Evolutionary conservation across 768 basidiomycete genomes (phyloP).

Genomic region (Arthromyces matolae): DNA sequence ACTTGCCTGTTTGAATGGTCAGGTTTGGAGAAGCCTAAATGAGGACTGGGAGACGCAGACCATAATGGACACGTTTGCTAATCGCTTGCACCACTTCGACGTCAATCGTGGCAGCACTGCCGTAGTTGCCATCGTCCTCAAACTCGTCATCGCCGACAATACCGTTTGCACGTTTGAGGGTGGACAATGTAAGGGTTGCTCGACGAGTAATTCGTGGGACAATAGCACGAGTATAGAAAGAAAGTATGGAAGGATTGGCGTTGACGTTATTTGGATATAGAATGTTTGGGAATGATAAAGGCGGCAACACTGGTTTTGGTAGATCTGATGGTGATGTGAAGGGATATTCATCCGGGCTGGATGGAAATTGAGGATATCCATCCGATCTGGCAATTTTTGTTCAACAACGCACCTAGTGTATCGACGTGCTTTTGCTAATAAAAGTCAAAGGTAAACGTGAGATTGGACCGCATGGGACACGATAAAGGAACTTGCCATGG

Average conservation of each 20-base stretch:
- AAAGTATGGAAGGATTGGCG: conserved; percentile 80
- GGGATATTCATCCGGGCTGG: conserved; percentile 96
- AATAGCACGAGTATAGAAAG: conserved; percentile 85
- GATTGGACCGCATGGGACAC: neutral
- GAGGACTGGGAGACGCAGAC: conserved; percentile 35
- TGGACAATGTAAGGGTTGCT: conserved; percentile 64
- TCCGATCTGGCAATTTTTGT: neutral
- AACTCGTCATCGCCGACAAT: conserved; percentile 64
- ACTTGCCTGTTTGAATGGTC: conserved; percentile 69
- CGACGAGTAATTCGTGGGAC: conserved; percentile 84
- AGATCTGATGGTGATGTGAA: conserved; percentile 84
- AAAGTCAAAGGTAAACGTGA: conserved; percentile 1
- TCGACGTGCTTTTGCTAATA: conserved; percentile 84
- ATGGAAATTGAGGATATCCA: conserved; percentile 1
- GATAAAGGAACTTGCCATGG: conserved; percentile 66
- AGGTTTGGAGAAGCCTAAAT: neutral
- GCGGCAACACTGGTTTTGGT: conserved; percentile 76
- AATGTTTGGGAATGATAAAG: conserved; percentile 70
- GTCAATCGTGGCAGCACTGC: conserved; percentile 91
- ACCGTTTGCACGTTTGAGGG: conserved; percentile 62
- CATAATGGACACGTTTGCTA: conserved; percentile 97
- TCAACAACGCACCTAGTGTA: conserved; percentile 90
- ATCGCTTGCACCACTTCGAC: conserved; percentile 97
- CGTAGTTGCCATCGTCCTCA: conserved; percentile 97
- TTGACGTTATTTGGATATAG: conserved; percentile 80